These are phyloP conservation scores for Peniophora sp. DNA, from an alignment of 1,284 basidiomycete genomes.

Conservation along the genomic window DNA sequence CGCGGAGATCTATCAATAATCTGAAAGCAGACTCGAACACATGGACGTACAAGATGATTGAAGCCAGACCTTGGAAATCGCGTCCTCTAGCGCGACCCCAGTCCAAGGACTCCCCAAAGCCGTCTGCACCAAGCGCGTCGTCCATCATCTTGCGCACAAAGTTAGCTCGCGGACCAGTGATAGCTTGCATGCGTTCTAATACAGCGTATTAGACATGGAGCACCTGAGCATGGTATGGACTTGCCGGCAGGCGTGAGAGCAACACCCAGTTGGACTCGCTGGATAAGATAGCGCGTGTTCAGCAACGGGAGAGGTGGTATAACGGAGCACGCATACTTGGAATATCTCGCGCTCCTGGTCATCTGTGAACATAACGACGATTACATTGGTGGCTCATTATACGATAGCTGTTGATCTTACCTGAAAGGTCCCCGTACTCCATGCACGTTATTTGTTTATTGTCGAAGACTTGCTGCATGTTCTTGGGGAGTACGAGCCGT, in stretches of 20 bases:
- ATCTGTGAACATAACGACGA: conserved; percentile 21
- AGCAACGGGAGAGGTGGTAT: neutral
- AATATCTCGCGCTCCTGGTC: conserved; percentile 72
- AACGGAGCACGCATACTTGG: conserved; percentile 33
- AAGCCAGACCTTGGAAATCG: conserved; percentile 38
- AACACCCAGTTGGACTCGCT: conserved; percentile 74
- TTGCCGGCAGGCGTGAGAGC: conserved; percentile 62
- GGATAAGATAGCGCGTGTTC: conserved; percentile 1
- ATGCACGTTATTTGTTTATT: conserved; percentile 69
- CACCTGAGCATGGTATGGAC: conserved; percentile 2
- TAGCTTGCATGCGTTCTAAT: conserved; percentile 57
- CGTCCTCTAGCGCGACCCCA: conserved; percentile 38
- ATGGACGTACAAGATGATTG: conserved; percentile 25
- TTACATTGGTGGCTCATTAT: too few species aligned
- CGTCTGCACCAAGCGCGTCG: conserved; percentile 29
- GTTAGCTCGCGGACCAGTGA: conserved; percentile 33
- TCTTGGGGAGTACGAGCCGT: conserved; percentile 6
- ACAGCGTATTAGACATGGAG: neutral
- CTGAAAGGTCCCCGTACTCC: conserved; percentile 45
- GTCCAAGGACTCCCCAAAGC: conserved; percentile 34
- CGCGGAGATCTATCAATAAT: too few species aligned
- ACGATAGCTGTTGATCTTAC: too few species aligned
- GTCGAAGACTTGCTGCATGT: conserved; percentile 31
- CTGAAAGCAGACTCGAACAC: too few species aligned
- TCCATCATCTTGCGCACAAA: conserved; percentile 33